Percentiles rank a stretch among this genome's conserved stretches.
Conservation (phyloP, 768 basidiomycete genomes). For the Rhodotorula sphaerocarpa region DNA sequence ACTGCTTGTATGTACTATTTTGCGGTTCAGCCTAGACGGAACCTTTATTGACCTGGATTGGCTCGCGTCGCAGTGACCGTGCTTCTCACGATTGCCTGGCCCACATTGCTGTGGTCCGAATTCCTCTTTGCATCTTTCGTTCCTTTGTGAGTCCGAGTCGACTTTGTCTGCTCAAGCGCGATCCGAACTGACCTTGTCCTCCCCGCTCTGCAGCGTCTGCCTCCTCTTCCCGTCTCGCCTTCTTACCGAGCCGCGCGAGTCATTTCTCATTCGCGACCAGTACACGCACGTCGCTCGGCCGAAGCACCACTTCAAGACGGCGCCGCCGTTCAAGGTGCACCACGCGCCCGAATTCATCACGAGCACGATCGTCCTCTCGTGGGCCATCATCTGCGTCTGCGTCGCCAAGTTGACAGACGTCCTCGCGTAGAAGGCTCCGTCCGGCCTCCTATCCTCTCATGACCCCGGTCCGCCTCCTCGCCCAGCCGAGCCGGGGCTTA, state of each 20-base stretch:
- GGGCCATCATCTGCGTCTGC: conserved; percentile 27
- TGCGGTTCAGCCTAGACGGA: background rate
- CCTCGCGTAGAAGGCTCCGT: conserved; percentile 13
- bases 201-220: conserved; percentile 16
- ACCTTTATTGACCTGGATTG: too few species aligned
- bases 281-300: conserved; percentile 34
- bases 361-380: conserved; percentile 16
- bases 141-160: conserved; percentile 19
- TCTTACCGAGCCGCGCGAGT: conserved; percentile 30
- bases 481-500: too few species aligned
- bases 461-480: too few species aligned
- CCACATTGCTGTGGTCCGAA: conserved; percentile 31
- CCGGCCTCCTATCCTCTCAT: too few species aligned
- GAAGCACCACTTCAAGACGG: conserved; percentile 34
- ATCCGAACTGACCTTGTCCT: background rate
- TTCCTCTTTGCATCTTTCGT: conserved; percentile 31
- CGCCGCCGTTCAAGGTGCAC: conserved; percentile 27
- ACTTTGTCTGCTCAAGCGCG: background rate
- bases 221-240: conserved; percentile 33
- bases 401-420: conserved; percentile 28
- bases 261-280: conserved; percentile 32
- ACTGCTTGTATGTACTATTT: conserved; percentile 18
- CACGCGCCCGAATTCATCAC: conserved; percentile 27
- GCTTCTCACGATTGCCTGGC: conserved; percentile 33
- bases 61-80: conserved; percentile 29